A percentile compares a stretch with the other conserved stretches of the same genome.
phyloP scores from a whole-genome alignment of 2,329 filamentous ascomycete genomes.

The Akanthomyces dipterigenus region DNA sequence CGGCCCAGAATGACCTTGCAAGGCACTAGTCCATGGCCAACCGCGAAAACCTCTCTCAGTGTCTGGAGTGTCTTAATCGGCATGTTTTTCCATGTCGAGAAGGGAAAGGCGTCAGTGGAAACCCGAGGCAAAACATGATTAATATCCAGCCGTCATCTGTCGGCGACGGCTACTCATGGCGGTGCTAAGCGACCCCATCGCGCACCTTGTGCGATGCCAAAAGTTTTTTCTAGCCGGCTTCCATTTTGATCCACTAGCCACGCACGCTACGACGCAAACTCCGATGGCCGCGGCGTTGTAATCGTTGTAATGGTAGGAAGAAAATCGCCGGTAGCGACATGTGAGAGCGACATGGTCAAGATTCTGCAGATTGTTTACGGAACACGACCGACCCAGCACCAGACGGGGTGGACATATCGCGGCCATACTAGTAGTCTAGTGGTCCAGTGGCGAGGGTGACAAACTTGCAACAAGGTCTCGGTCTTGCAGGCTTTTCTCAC shows the following conservation, averaged over 20 bases:
- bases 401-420: background rate
- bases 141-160: background rate
- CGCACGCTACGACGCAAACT: background rate
- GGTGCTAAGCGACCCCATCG: background rate
- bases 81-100: background rate
- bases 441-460: background rate
- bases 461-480: background rate
- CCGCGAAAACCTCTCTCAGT: background rate
- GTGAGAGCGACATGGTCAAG: background rate
- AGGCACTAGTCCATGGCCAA: background rate
- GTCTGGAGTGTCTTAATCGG: background rate
- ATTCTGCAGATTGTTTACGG: background rate
- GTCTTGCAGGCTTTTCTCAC: background rate
- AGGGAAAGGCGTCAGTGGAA: background rate
- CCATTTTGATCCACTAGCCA: slow-evolving; percentile 3
- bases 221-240: slow-evolving; percentile 6
- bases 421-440: background rate
- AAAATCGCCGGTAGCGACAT: background rate
- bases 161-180: background rate
- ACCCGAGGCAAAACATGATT: background rate
- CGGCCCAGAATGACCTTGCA: background rate
- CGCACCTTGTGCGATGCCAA: background rate
- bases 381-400: background rate
- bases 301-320: background rate
- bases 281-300: background rate